phyloP scores from a whole-genome alignment of 164 flowering plant species.

The grape (Vitis vinifera) region ASM3070453v1 NC_081822.1:10269001-10269500 shows the following conservation, averaged over 20 bases:
- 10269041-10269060: too few relatives aligned
- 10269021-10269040: too few relatives aligned
- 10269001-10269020: too few relatives aligned
- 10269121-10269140: slow-evolving; percentile 31
- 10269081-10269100: background rate
- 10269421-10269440: slow-evolving; percentile 44
- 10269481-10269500: slow-evolving; percentile 32
- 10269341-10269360: slow-evolving; percentile 29
- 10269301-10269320: slow-evolving; percentile 52
- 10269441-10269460: slow-evolving; percentile 91
- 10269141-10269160: slow-evolving; percentile 40
- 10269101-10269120: slow-evolving; percentile 64
- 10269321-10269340: slow-evolving; percentile 67
- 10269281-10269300: slow-evolving; percentile 40
- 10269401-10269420: slow-evolving; percentile 23
- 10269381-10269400: slow-evolving; percentile 12
- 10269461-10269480: slow-evolving; percentile 84
- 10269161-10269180: slow-evolving; percentile 50
- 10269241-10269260: slow-evolving; percentile 39
- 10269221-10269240: slow-evolving; percentile 36
- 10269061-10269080: too few relatives aligned
- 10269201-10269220: slow-evolving; percentile 32
- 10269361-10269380: slow-evolving; percentile 11
- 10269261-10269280: slow-evolving; percentile 82
- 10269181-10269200: slow-evolving; percentile 47